Evolutionary conservation across 257 asterid genomes (phyloP).

Genomic region (Verbena officinalis): DNA sequence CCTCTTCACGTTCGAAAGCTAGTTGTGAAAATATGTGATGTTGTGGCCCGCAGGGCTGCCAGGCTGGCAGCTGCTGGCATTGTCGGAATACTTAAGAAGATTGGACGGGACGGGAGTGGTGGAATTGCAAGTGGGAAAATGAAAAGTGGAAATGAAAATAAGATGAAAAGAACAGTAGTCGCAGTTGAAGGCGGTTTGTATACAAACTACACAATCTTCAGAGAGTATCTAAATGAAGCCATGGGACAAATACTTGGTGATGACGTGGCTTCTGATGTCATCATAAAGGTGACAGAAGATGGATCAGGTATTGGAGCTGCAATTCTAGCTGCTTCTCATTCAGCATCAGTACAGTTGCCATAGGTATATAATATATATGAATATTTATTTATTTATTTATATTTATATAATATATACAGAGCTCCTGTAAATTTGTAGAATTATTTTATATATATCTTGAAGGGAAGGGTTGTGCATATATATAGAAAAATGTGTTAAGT

Average conservation of each 20-base stretch:
- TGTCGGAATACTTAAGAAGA: constrained; percentile 85
- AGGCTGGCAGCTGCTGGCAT: constrained; percentile 92
- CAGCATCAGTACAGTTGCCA: constrained; percentile 50
- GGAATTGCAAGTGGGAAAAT: constrained; percentile 48
- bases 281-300: constrained; percentile 63
- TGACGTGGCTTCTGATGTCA: constrained; percentile 55
- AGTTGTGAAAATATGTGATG: constrained; percentile 74
- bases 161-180: constrained; percentile 72
- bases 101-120: constrained; percentile 79
- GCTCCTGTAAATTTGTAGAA: constrained; percentile 57
- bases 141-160: constrained; percentile 36
- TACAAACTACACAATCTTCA: constrained; percentile 63
- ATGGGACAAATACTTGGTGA: constrained; percentile 71
- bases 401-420: constrained; percentile 34
- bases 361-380: constrained; percentile 26
- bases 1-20: constrained; percentile 75
- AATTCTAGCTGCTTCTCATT: constrained; percentile 77
- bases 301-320: constrained; percentile 94
- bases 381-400: too few relatives aligned
- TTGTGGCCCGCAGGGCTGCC: constrained; percentile 81
- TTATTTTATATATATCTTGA: constrained; percentile 15
- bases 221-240: constrained; percentile 80
- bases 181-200: constrained; percentile 80
- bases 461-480: constrained; percentile 30
- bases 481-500: too few relatives aligned